Conservation (phyloP, 2,329 filamentous ascomycete species). For the Cordyceps javanica region DNA sequence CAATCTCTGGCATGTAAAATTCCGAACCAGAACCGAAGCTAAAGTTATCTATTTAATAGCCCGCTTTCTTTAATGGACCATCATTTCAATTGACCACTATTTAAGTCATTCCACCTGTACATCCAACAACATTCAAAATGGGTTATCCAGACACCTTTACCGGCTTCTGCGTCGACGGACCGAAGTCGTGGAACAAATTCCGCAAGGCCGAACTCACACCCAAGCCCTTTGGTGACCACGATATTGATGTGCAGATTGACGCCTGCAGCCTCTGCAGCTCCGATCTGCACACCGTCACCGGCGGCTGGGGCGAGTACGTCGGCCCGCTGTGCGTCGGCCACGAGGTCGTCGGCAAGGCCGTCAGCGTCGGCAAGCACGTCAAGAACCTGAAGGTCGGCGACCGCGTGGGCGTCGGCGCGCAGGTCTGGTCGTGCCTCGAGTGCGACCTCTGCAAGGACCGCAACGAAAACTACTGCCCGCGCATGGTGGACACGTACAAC, state of each 20-base stretch:
- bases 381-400: slow-evolving; percentile 53
- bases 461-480: slow-evolving; percentile 46
- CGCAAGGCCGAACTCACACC: slow-evolving; percentile 30
- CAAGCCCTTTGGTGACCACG: slow-evolving; percentile 29
- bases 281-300: slow-evolving; percentile 53
- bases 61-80: too few species aligned
- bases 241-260: slow-evolving; percentile 62
- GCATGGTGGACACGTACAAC: slow-evolving; percentile 51
- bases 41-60: too few species aligned
- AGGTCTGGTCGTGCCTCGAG: slow-evolving; percentile 51
- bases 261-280: slow-evolving; percentile 60
- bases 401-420: slow-evolving; percentile 57
- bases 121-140: slow-evolving; percentile 2
- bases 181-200: slow-evolving; percentile 37
- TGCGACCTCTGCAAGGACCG: slow-evolving; percentile 40
- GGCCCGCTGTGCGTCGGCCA: slow-evolving; percentile 48
- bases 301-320: slow-evolving; percentile 47
- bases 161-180: slow-evolving; percentile 37
- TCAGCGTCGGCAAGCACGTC: slow-evolving; percentile 39
- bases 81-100: too few species aligned
- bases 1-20: too few species aligned
- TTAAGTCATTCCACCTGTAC: too few species aligned
- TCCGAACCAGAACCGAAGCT: too few species aligned
- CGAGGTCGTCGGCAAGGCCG: slow-evolving; percentile 53
- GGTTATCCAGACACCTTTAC: slow-evolving; percentile 37